Evolutionary conservation across 2,329 filamentous ascomycete species (phyloP).

Genomic region (Aureobasidium musti): DNA sequence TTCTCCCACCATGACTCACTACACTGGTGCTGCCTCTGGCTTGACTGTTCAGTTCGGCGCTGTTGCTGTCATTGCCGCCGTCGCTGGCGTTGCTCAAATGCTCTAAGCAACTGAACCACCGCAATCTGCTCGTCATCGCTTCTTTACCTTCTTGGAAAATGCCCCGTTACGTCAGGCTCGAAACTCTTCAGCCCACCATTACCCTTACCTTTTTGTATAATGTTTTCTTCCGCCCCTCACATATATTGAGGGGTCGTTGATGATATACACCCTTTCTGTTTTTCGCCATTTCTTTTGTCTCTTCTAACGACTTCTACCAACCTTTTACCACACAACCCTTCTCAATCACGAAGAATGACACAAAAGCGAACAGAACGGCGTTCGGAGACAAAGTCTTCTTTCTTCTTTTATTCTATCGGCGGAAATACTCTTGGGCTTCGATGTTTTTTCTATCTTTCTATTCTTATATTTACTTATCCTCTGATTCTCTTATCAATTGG

Average conservation of each 20-base stretch:
- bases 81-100: constrained; percentile 21
- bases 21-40: constrained; percentile 29
- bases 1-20: constrained; percentile 5
- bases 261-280: background rate
- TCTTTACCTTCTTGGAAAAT: background rate
- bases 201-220: constrained; percentile 12
- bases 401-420: background rate
- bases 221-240: constrained; percentile 7
- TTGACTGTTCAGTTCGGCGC: constrained; percentile 17
- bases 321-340: background rate
- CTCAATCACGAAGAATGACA: background rate
- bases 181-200: background rate
- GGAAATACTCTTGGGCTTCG: background rate
- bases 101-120: background rate
- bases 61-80: constrained; percentile 23
- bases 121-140: background rate
- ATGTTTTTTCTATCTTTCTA: background rate
- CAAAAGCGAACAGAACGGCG: constrained; percentile 6
- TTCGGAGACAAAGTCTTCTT: constrained; percentile 3
- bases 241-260: background rate
- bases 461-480: background rate
- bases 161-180: constrained; percentile 15
- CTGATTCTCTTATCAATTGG: background rate
- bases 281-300: constrained; percentile 1
- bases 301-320: constrained; percentile 1